phyloP scores from a whole-genome alignment of 192 early-diverging fungal genomes.

The Linnemannia hyalina region DNA sequence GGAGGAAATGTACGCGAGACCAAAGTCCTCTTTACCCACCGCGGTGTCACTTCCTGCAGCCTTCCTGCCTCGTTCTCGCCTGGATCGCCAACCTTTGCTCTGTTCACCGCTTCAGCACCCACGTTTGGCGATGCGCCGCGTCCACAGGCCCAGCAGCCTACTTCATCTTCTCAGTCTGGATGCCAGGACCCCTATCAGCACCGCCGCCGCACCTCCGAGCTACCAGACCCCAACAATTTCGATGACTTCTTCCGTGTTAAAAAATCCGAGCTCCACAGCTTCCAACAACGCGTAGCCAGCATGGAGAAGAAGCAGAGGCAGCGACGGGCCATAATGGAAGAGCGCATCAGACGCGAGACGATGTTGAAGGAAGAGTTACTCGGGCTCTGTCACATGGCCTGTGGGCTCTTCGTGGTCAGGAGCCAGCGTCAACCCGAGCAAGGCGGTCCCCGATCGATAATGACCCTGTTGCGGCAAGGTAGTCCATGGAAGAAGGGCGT shows the following conservation, averaged over 20 bases:
- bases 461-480: conserved; percentile 21
- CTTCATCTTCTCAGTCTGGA: background rate
- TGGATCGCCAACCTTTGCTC: background rate
- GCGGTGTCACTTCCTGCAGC: background rate
- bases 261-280: background rate
- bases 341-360: conserved; percentile 16
- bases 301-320: background rate
- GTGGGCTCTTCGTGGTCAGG: conserved; percentile 23
- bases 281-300: background rate
- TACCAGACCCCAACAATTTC: background rate
- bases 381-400: conserved; percentile 33
- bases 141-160: background rate
- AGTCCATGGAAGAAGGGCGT: conserved; percentile 31
- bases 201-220: background rate
- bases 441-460: conserved; percentile 7
- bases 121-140: background rate
- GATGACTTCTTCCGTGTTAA: background rate
- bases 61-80: background rate
- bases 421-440: background rate
- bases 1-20: background rate
- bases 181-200: background rate
- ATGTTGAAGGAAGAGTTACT: conserved; percentile 19
- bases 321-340: conserved; percentile 8
- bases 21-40: background rate
- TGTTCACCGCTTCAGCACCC: too few relatives aligned